Percentiles rank a stretch among this genome's conserved stretches.
Evolutionary conservation across 306 rosid species (phyloP).

Genomic region (Pyrus communis): DNA sequence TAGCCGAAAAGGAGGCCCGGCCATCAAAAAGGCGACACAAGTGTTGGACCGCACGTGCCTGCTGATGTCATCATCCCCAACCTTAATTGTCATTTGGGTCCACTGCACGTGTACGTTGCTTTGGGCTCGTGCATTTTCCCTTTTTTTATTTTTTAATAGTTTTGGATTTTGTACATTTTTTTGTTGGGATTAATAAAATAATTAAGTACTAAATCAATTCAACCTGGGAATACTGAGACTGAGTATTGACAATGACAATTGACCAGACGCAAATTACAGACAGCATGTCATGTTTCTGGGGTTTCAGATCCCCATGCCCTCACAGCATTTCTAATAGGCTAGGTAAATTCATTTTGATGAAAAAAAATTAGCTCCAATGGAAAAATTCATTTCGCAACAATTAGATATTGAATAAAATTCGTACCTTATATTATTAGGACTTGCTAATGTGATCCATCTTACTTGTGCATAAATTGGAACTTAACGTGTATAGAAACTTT

Average conservation of each 20-base stretch:
- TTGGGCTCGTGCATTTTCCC: background rate
- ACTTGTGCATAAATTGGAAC: background rate
- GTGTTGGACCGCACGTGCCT: conserved; percentile 47
- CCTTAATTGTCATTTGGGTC: background rate
- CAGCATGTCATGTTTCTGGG: conserved; percentile 30
- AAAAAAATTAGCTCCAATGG: too few relatives aligned
- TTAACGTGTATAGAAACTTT: background rate
- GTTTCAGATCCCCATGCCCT: conserved; percentile 41
- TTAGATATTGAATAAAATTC: too few relatives aligned
- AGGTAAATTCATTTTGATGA: too few relatives aligned
- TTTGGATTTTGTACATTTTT: background rate
- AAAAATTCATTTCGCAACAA: background rate
- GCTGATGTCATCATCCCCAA: background rate
- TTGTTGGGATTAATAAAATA: background rate
- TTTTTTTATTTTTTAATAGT: background rate
- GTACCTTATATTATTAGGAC: too few relatives aligned
- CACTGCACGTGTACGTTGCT: conserved; percentile 38
- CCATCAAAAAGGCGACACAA: conserved; percentile 49
- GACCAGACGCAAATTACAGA: conserved; percentile 22
- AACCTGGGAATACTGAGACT: background rate
- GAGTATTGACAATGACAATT: too few relatives aligned
- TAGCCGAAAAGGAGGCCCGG: conserved; percentile 10
- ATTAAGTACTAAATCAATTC: background rate
- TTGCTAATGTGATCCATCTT: too few relatives aligned
- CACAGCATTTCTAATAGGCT: too few relatives aligned